Conservation (phyloP, 2,329 filamentous ascomycete species). For the Capronia coronata region DNA sequence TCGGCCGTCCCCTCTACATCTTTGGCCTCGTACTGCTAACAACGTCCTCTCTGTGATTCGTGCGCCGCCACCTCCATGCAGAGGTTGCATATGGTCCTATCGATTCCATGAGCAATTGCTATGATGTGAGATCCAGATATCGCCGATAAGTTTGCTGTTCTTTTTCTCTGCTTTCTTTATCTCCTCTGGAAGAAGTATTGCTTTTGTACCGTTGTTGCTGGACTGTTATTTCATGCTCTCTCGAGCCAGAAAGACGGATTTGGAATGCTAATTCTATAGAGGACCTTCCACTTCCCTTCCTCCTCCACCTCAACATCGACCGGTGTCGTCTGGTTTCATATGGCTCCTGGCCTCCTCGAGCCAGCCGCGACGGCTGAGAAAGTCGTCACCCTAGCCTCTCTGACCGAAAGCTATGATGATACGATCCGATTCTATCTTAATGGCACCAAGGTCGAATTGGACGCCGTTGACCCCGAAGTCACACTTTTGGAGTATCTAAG, state of each 20-base stretch:
- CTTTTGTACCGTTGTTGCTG: not conserved
- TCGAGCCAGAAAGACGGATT: not conserved
- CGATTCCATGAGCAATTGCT: conserved; percentile 11
- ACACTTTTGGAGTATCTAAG: conserved; percentile 90
- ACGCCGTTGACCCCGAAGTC: conserved; percentile 81
- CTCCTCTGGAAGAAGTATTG: not conserved
- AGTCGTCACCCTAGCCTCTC: conserved; percentile 46
- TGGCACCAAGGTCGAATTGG: conserved; percentile 78
- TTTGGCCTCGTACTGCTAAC: conserved; percentile 1
- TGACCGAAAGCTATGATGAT: conserved; percentile 77
- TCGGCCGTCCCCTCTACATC: not conserved
- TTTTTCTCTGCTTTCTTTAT: not conserved
- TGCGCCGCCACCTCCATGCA: conserved; percentile 3
- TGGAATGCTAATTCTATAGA: conserved; percentile 19
- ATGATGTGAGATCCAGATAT: conserved; percentile 15
- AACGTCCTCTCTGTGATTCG: conserved; percentile 18
- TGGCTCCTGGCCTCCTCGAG: conserved; percentile 53
- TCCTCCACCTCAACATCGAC: not conserved
- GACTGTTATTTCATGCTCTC: not conserved
- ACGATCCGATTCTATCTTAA: conserved; percentile 91
- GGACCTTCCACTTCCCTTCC: not conserved
- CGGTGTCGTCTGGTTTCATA: conserved; percentile 30
- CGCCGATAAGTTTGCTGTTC: conserved; percentile 9
- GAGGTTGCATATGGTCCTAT: conserved; percentile 17
- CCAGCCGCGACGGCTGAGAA: conserved; percentile 43